These are phyloP conservation scores for Backusella macrospora DNA, from an alignment of 192 early-diverging fungal species.

Conservation along the genomic window DNA sequence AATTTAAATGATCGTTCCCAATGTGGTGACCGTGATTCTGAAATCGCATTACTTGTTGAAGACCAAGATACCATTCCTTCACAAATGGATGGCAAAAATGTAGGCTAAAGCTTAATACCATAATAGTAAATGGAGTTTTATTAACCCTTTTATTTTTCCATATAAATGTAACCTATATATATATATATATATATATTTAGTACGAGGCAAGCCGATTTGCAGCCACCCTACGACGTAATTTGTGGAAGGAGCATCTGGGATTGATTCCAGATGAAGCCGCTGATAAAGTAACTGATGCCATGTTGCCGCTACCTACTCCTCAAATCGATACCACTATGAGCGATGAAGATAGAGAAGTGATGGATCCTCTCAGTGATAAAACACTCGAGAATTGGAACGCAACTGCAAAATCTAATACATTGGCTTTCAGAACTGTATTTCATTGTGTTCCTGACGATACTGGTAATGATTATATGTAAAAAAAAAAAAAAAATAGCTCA, in stretches of 20 bases:
- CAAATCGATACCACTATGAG: constrained; percentile 32
- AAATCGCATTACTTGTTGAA: constrained; percentile 84
- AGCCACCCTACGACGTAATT: constrained; percentile 68
- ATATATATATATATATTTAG: constrained; percentile 30
- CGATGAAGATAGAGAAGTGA: constrained; percentile 45
- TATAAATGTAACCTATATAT: background rate
- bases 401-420: constrained; percentile 69
- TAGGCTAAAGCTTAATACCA: constrained; percentile 26
- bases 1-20: constrained; percentile 95
- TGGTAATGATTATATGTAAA: constrained; percentile 19
- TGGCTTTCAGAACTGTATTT: constrained; percentile 78
- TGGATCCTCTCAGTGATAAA: constrained; percentile 70
- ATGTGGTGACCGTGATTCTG: constrained; percentile 83
- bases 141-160: background rate
- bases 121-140: background rate
- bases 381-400: constrained; percentile 67
- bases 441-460: constrained; percentile 84
- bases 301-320: constrained; percentile 37
- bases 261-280: constrained; percentile 53
- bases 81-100: constrained; percentile 70
- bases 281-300: constrained; percentile 39
- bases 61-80: constrained; percentile 69
- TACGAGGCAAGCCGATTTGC: constrained; percentile 79
- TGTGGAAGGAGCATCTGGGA: constrained; percentile 86
- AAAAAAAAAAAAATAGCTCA: constrained; percentile 16